Conservation (phyloP, 176 grass and related monocot genomes). For the Ensete glaucum region DNA sequence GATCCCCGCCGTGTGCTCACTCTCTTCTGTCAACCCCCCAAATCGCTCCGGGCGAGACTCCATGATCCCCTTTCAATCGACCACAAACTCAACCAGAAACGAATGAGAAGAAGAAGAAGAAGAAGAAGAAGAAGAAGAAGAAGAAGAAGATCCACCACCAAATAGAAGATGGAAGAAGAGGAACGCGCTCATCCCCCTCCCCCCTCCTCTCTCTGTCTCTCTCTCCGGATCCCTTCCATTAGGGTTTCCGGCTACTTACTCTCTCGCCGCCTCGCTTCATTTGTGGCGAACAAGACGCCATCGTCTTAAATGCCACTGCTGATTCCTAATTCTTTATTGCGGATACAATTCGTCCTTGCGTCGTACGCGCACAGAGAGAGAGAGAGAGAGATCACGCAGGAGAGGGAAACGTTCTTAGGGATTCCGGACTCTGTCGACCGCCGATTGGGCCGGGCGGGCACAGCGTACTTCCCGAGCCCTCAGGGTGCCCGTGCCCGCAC, state of each 20-base stretch:
- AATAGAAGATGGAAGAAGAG: background rate
- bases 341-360: no score
- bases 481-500: no score
- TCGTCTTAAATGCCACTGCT: no score
- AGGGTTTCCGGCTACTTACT: no score
- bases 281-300: no score
- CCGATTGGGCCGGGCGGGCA: background rate
- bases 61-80: no score
- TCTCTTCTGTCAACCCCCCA: constrained; percentile 11
- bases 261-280: no score
- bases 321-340: no score
- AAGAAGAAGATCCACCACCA: background rate
- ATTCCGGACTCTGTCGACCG: background rate
- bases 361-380: background rate
- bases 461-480: no score
- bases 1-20: constrained; percentile 5
- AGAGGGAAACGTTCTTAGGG: background rate
- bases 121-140: background rate
- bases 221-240: no score
- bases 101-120: background rate
- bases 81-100: background rate
- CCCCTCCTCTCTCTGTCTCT: background rate
- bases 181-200: background rate
- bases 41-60: background rate
- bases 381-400: background rate